A percentile compares a stretch with the other conserved stretches of the same genome.
phyloP scores from a whole-genome alignment of 139 green algal genomes.

The Chlorella sorokiniana region DNA sequence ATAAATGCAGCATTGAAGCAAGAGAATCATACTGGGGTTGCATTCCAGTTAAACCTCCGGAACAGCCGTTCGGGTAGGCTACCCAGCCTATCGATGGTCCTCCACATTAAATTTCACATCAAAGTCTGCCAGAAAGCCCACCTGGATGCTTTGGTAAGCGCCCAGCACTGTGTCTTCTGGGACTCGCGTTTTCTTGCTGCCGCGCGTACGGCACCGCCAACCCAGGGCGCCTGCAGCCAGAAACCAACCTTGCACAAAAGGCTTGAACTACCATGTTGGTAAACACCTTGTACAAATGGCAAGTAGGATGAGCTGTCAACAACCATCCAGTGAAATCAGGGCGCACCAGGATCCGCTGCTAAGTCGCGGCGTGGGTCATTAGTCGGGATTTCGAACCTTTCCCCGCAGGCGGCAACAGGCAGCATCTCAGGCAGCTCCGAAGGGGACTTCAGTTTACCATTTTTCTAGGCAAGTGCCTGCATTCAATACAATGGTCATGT shows the following conservation, averaged over 20 bases:
- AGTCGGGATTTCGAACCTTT: slow-evolving; percentile 5
- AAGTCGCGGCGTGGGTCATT: slow-evolving; percentile 9
- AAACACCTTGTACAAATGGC: not conserved
- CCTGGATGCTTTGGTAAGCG: slow-evolving; percentile 15
- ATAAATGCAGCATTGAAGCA: no score
- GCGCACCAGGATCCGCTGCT: not conserved
- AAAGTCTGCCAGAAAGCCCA: no score
- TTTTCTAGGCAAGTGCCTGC: not conserved
- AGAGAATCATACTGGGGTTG: no score
- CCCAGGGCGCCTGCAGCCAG: slow-evolving; percentile 3
- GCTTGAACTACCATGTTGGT: not conserved
- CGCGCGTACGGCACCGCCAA: not conserved
- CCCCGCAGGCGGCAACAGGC: not conserved
- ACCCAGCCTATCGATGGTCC: no score
- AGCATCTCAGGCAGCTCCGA: slow-evolving; percentile 11
- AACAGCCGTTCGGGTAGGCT: no score
- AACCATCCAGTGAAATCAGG: not conserved
- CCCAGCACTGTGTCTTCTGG: slow-evolving; percentile 14
- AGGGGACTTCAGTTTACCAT: not conserved
- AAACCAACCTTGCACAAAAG: not conserved
- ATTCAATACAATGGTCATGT: not conserved
- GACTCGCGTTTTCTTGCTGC: not conserved
- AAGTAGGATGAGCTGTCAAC: not conserved
- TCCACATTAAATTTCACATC: no score
- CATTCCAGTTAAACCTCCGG: no score